Evolutionary conservation across 2,329 filamentous ascomycete genomes (phyloP).

Genomic region (Colletotrichum lindemuthianum): DNA sequence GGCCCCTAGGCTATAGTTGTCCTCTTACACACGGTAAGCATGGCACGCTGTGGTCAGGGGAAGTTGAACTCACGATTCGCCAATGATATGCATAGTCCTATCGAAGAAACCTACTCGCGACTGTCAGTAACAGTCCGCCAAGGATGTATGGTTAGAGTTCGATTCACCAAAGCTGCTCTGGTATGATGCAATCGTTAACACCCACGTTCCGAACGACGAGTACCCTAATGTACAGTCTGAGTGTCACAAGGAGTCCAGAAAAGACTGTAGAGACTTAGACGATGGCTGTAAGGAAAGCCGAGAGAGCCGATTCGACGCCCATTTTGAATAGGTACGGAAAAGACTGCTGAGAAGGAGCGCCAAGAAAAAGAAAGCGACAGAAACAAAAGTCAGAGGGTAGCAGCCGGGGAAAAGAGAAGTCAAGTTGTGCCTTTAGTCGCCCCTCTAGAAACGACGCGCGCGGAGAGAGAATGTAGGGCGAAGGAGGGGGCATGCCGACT

Average conservation of each 20-base stretch:
- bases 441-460: no score
- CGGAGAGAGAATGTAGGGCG: no score
- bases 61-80: neutral
- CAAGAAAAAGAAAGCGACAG: neutral
- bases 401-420: no score
- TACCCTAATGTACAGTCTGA: slow-evolving; percentile 13
- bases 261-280: slow-evolving; percentile 11
- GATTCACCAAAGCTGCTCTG: slow-evolving; percentile 17
- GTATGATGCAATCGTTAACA: slow-evolving; percentile 13
- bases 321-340: neutral
- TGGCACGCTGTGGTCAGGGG: neutral
- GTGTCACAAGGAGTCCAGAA: slow-evolving; percentile 2
- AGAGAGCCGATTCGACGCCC: slow-evolving; percentile 13
- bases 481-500: no score
- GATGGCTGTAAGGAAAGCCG: slow-evolving; percentile 11
- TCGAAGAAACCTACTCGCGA: neutral
- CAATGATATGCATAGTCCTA: neutral
- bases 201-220: slow-evolving; percentile 12
- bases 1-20: neutral
- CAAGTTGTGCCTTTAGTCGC: no score
- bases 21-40: neutral
- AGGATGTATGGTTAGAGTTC: neutral
- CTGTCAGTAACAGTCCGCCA: neutral
- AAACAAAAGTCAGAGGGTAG: neutral
- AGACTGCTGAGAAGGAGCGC: neutral